Conservation (phyloP, 345 rosid species). For the Citrus glauca region DNA sequence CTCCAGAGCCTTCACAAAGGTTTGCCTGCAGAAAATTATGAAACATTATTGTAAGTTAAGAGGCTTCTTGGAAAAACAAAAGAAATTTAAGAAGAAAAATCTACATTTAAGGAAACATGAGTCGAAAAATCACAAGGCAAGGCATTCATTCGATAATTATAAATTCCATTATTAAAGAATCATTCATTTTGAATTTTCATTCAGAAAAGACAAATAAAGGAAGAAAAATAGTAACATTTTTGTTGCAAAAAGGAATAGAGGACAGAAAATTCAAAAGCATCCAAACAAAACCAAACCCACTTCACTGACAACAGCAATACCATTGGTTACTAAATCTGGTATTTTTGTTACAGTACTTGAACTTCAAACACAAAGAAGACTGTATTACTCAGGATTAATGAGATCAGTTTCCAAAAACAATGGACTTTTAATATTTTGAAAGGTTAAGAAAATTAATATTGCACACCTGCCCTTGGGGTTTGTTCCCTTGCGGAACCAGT, state of each 20-base stretch:
- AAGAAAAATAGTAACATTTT: neutral
- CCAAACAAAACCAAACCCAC: neutral
- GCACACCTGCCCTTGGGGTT: constrained; percentile 89
- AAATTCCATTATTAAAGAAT: neutral
- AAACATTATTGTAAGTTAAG: neutral
- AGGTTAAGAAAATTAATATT: neutral
- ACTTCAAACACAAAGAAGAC: neutral
- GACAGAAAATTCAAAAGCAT: neutral
- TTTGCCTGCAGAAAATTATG: constrained; percentile 48
- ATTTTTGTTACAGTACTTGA: neutral
- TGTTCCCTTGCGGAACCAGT: constrained; percentile 89
- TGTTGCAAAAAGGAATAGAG: neutral
- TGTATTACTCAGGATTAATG: neutral
- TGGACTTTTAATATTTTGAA: neutral
- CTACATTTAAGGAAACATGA: neutral
- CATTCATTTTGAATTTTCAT: neutral
- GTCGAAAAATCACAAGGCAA: neutral
- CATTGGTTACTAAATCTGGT: neutral
- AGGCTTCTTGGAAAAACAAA: neutral
- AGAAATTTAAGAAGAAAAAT: neutral
- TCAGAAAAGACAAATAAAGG: neutral
- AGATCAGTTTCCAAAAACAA: neutral
- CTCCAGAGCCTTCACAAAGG: constrained; percentile 87
- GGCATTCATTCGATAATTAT: neutral
- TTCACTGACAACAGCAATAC: neutral